Evolutionary conservation across 805 yeast species (phyloP).

Genomic region (Yamadazyma sp.): DNA sequence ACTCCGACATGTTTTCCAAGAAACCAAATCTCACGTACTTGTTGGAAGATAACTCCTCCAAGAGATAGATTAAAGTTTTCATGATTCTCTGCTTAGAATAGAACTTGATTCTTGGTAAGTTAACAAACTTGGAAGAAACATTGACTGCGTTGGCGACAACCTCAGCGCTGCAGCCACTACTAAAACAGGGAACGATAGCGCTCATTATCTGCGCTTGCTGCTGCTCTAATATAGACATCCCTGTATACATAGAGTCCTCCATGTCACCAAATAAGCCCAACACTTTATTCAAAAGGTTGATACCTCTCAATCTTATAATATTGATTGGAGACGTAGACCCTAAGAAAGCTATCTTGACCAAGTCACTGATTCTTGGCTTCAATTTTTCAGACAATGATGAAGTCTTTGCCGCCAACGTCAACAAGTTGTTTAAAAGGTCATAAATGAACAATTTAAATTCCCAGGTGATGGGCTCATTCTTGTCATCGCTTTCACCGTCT

Average conservation of each 20-base stretch:
- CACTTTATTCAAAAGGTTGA: slow-evolving; percentile 62
- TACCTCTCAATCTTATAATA: slow-evolving; percentile 61
- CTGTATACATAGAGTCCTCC: slow-evolving; percentile 71
- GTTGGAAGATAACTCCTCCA: slow-evolving; percentile 55
- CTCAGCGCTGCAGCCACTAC: slow-evolving; percentile 65
- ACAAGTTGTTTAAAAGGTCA: slow-evolving; percentile 44
- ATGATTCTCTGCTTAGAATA: slow-evolving; percentile 52
- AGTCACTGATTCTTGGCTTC: slow-evolving; percentile 52
- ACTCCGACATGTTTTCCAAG: slow-evolving; percentile 46
- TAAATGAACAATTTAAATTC: slow-evolving; percentile 51
- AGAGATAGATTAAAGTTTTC: slow-evolving; percentile 60
- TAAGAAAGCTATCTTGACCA: slow-evolving; percentile 75
- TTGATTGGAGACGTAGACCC: slow-evolving; percentile 74
- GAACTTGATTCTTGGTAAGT: slow-evolving; percentile 42
- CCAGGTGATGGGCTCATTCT: slow-evolving; percentile 60
- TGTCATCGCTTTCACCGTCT: slow-evolving; percentile 34
- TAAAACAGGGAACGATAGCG: slow-evolving; percentile 85
- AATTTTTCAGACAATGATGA: slow-evolving; percentile 39
- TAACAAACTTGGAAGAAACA: slow-evolving; percentile 73
- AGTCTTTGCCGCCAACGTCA: slow-evolving; percentile 41
- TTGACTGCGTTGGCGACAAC: slow-evolving; percentile 76
- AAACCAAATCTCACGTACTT: slow-evolving; percentile 55
- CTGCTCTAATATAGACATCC: slow-evolving; percentile 74
- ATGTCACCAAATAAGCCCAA: slow-evolving; percentile 59
- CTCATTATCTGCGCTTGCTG: slow-evolving; percentile 93